phyloP scores from a whole-genome alignment of 805 yeast genomes.

The Yarrowia sp. region DNA sequence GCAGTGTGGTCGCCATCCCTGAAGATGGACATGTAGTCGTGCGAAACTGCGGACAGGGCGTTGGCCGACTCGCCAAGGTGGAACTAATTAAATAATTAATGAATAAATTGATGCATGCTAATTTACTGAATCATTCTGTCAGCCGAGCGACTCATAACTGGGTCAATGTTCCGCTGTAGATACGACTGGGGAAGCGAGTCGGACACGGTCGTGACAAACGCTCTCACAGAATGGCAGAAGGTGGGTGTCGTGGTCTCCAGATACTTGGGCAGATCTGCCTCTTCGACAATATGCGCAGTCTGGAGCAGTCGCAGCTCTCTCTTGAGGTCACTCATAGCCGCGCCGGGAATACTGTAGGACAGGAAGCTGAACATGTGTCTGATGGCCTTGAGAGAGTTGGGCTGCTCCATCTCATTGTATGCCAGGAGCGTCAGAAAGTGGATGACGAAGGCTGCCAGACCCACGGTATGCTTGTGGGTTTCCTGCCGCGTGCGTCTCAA shows the following conservation, averaged over 20 bases:
- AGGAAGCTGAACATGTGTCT: neutral
- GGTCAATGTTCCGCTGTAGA: neutral
- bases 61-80: neutral
- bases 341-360: neutral
- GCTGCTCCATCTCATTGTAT: neutral
- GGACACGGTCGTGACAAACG: neutral
- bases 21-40: slow-evolving; percentile 9
- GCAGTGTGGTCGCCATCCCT: slow-evolving; percentile 37
- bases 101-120: neutral
- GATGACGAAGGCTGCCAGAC: neutral
- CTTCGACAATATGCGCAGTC: neutral
- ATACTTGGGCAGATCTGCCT: neutral
- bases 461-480: neutral
- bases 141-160: neutral
- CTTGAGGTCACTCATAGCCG: neutral
- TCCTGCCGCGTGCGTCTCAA: neutral
- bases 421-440: neutral
- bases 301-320: neutral
- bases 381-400: neutral
- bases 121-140: neutral
- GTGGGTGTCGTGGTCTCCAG: neutral
- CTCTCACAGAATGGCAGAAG: neutral
- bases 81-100: neutral
- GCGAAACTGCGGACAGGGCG: slow-evolving; percentile 10
- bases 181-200: neutral